Percentiles rank a stretch among this genome's conserved stretches.
Conservation (phyloP, 345 rosid genomes). For the Eucalyptus urophylla region DNA sequence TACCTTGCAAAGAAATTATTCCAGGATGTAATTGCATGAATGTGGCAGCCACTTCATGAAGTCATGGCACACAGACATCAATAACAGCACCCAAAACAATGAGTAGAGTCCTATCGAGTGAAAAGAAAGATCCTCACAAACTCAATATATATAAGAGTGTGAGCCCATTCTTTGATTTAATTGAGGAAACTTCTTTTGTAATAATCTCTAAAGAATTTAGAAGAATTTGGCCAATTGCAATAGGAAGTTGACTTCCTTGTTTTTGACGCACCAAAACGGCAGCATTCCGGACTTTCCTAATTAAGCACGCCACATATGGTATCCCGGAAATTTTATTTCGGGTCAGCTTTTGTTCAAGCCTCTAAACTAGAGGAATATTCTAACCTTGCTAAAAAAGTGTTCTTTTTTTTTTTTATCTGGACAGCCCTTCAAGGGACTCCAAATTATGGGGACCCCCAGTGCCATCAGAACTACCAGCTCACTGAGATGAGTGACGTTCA, state of each 20-base stretch:
- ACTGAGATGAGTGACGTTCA: neutral
- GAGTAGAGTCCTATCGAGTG: fast-evolving
- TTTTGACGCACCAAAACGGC: fast-evolving
- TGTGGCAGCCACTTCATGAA: neutral
- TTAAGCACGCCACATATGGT: neutral
- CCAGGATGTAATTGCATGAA: neutral
- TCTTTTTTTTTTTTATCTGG: neutral
- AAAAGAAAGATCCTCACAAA: neutral
- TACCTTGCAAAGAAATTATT: neutral
- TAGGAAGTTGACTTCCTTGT: neutral
- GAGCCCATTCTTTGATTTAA: neutral
- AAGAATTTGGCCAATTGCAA: neutral
- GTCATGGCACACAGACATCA: neutral
- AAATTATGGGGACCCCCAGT: neutral
- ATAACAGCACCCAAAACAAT: neutral
- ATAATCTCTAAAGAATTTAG: neutral
- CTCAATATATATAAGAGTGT: neutral
- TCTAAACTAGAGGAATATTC: neutral
- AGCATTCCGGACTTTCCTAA: neutral
- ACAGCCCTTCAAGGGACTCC: neutral
- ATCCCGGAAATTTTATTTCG: neutral
- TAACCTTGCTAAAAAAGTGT: neutral
- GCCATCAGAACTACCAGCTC: neutral
- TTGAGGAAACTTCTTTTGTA: neutral
- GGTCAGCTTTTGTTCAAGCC: fast-evolving